Evolutionary conservation across 306 rosid genomes (phyloP), one percentile per base, ranked within the genome.

Genomic region (Prosopis cineraria): DNA sequence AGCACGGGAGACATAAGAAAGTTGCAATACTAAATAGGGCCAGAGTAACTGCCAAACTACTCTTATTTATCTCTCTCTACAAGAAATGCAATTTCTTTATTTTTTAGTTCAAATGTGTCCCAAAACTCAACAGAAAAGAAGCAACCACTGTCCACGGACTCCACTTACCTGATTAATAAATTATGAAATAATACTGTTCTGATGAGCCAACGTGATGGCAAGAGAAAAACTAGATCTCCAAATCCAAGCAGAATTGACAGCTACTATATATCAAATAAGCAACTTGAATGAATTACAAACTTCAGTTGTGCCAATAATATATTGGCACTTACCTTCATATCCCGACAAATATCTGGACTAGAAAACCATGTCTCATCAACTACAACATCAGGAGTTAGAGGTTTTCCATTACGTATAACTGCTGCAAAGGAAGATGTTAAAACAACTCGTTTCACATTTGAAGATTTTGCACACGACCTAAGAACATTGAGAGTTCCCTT

Each of bases 391-490:
- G 70, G 70, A 36, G 70, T 10, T 37, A 2, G 14, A 9, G 70
- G 31, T 25, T 65, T 65, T 10, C 70, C 70, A 20, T 1, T 65
- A 20, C 10, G 9, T 5, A 10, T 0, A 65, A 36, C 48, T 37
- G 70, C 48, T 7, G 48, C 31, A 3, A 10, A 10, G 48, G 70
- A 65, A 65, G 70, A 65, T 37, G 70, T 65, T 37, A 65, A 20
- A 65, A 65, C 22, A 65, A 39, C 70, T 65, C 70, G 48, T 37
- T 65, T 65, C 31, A 37, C 52, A 16, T 78, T 79, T 30, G 80
- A 3, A 5, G 87, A 82, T 73, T 83, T 82, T 10, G 72, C 83
- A 73, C 85, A 82, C 63, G 89, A 37, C 25, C 19, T 65, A n/a
- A 65, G 47, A 36, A 37, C 29, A 37, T 65, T 65, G 16, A 65